Percentiles rank a stretch among this genome's conserved stretches.
Evolutionary conservation across 164 flowering plant genomes (phyloP).

Genomic region (Vitis cinerea): DNA sequence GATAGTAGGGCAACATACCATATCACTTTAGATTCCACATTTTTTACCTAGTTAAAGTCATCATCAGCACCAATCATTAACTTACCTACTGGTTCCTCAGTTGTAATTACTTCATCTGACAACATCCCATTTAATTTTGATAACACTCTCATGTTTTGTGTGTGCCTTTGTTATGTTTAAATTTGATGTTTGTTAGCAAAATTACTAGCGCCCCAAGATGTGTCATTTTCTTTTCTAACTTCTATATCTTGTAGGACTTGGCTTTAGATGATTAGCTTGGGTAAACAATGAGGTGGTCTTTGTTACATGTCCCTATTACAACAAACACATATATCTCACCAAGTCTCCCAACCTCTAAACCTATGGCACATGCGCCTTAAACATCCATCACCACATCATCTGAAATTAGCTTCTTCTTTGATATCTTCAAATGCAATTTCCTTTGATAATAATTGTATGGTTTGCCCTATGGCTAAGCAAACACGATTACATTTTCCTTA

Average conservation of each 20-base stretch:
- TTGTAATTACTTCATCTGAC: neutral
- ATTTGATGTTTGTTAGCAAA: no score
- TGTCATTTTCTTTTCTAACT: neutral
- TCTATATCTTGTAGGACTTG: constrained; percentile 9
- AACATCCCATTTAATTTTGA: neutral
- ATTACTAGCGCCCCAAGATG: neutral
- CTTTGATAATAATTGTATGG: no score
- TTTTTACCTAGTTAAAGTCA: neutral
- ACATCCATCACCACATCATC: no score
- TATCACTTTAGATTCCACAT: neutral
- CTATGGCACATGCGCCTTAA: neutral
- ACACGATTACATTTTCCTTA: no score
- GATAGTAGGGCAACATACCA: constrained; percentile 10
- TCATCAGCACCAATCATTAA: neutral
- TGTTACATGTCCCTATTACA: constrained; percentile 9
- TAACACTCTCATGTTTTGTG: neutral
- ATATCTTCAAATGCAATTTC: no score
- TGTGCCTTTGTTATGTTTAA: neutral
- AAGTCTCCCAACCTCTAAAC: constrained; percentile 3
- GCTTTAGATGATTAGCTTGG: constrained; percentile 8
- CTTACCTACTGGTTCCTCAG: neutral
- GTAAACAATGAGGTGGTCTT: constrained; percentile 15
- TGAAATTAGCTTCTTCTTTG: no score
- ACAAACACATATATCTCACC: neutral
- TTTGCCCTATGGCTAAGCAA: no score